phyloP scores from a whole-genome alignment of 306 rosid genomes.

The Inga oerstediana region DNA sequence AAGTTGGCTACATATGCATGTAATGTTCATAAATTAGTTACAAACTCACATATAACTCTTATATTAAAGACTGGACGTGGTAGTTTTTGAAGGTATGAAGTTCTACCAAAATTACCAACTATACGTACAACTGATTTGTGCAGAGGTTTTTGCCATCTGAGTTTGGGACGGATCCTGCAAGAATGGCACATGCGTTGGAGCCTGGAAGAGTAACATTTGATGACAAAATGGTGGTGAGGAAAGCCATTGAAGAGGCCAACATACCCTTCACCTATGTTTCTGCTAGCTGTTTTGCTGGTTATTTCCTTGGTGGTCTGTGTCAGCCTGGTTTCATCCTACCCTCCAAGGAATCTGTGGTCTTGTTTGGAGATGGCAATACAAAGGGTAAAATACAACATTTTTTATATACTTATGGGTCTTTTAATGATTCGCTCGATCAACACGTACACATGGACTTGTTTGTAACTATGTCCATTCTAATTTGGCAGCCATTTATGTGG shows the following conservation, averaged over 20 bases:
- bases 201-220: conserved; percentile 82
- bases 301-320: conserved; percentile 68
- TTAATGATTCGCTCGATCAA: not conserved
- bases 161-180: conserved; percentile 73
- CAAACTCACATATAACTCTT: no score
- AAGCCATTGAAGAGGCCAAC: conserved; percentile 63
- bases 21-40: not conserved
- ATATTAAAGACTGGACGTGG: no score
- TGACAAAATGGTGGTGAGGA: conserved; percentile 77
- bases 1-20: not conserved
- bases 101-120: not conserved
- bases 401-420: not conserved
- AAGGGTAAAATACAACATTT: conserved; percentile 46
- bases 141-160: conserved; percentile 84
- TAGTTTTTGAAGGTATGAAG: not conserved
- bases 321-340: conserved; percentile 63
- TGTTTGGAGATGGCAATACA: conserved; percentile 70
- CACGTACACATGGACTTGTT: not conserved
- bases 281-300: conserved; percentile 77
- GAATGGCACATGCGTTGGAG: conserved; percentile 67
- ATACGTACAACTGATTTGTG: not conserved
- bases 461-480: not conserved
- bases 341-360: conserved; percentile 55
- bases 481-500: conserved; percentile 58
- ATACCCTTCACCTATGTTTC: conserved; percentile 80